These are phyloP conservation scores for Ciborinia camelliae DNA, from an alignment of 2,329 filamentous ascomycete genomes.

Conservation along the genomic window DNA sequence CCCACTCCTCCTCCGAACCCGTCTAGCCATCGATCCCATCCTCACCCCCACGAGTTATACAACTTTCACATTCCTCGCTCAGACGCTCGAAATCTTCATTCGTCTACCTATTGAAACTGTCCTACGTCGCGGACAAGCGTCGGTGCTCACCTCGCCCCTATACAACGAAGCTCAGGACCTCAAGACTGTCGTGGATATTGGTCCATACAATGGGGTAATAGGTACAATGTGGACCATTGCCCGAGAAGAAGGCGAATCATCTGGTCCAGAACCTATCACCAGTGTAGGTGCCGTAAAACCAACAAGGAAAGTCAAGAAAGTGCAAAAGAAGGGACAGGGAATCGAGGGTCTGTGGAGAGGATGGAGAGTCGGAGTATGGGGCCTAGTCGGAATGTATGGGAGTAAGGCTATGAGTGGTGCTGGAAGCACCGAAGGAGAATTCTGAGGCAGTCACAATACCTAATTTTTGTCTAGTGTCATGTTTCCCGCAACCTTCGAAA, in stretches of 20 bases:
- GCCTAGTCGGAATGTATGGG: slow-evolving; percentile 53
- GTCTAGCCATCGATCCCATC: slow-evolving; percentile 77
- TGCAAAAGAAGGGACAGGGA: slow-evolving; percentile 47
- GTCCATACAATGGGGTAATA: slow-evolving; percentile 79
- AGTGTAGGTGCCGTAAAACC: slow-evolving; percentile 6
- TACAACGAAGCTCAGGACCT: slow-evolving; percentile 30
- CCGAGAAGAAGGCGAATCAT: slow-evolving; percentile 73
- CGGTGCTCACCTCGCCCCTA: slow-evolving; percentile 50
- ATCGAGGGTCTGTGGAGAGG: slow-evolving; percentile 54
- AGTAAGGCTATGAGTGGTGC: slow-evolving; percentile 34
- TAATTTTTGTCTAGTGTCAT: slow-evolving; percentile 10
- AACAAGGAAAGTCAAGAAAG: slow-evolving; percentile 23
- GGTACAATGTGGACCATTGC: slow-evolving; percentile 88
- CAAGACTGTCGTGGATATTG: slow-evolving; percentile 72
- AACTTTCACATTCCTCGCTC: slow-evolving; percentile 75
- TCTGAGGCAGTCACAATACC: slow-evolving; percentile 21
- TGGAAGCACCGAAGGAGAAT: slow-evolving; percentile 35
- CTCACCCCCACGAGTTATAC: slow-evolving; percentile 79
- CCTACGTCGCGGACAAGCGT: slow-evolving; percentile 80
- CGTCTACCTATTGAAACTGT: slow-evolving; percentile 92
- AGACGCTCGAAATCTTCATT: slow-evolving; percentile 74
- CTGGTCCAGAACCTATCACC: slow-evolving; percentile 7
- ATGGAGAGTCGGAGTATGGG: slow-evolving; percentile 57
- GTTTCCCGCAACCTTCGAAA: background rate
- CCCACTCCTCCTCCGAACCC: slow-evolving; percentile 81